A percentile compares a stretch with the other conserved stretches of the same genome.
These are phyloP conservation scores for Colletotrichum gigasporum DNA, from an alignment of 2,329 filamentous ascomycete genomes.

Conservation along the genomic window DNA sequence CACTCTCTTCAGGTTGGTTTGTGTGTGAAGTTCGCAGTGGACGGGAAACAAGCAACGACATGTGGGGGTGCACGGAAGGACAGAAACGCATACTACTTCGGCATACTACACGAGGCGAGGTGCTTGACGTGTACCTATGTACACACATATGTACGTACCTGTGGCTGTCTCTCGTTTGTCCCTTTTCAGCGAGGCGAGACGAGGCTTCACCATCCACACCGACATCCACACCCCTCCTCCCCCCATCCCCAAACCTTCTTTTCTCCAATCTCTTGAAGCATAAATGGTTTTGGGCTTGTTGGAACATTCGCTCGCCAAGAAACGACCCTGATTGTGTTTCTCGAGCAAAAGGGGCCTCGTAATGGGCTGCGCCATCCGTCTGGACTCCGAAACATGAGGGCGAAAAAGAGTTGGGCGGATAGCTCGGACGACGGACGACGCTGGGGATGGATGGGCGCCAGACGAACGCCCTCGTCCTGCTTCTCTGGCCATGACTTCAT, in stretches of 20 bases:
- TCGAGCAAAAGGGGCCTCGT: constrained; percentile 1
- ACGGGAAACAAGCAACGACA: not conserved
- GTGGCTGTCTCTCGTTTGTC: not conserved
- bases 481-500: not conserved
- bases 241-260: constrained; percentile 18
- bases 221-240: not conserved
- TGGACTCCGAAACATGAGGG: constrained; percentile 19
- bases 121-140: too few species aligned
- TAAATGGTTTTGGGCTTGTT: constrained; percentile 19
- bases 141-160: too few species aligned
- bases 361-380: constrained; percentile 27
- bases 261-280: constrained; percentile 26
- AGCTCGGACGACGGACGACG: constrained; percentile 17
- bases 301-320: constrained; percentile 15
- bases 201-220: not conserved
- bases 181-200: not conserved
- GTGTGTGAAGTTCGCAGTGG: not conserved
- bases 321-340: constrained; percentile 2
- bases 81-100: not conserved
- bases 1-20: not conserved
- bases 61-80: not conserved
- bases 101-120: not conserved
- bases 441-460: not conserved
- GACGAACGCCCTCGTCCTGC: constrained; percentile 11
- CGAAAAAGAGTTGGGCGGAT: constrained; percentile 18